Evolutionary conservation across 768 basidiomycete species (phyloP), one percentile per base, ranked within the genome.

Genomic region (Suillus americanus): DNA sequence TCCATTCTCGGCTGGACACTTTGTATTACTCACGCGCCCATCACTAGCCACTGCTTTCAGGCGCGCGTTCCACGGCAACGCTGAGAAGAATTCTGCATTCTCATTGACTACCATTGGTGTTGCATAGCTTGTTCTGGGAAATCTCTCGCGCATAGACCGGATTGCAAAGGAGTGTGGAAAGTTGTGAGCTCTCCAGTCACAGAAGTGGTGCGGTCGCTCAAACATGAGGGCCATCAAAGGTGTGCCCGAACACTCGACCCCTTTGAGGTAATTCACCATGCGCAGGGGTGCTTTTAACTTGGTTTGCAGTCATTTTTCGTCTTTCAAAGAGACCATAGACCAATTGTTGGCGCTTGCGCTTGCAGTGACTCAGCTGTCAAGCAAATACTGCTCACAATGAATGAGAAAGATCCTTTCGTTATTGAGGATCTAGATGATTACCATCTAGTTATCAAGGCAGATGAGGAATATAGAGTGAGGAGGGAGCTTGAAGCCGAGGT

Each of bases 341-440:
- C 13, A n/a, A 30, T 23, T 45, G 28, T 48, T 60, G 23, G 68
- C 35, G n/a, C n/a, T 65, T 35, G 20, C 14, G 25, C 50, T 35
- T 30, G 41, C 70, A 94, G 94, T 72, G 94, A 95, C 74, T 87
- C 92, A 2, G 93, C 92, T 1, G 94, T 95, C 65, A 95, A 95
- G 76, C 92, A 94, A 73, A 93, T 95, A 62, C 81, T 95, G 41
- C 80, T 94, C 60, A 79, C 86, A 40, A 86, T 95, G 88, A 91
- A 95, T 72, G 91, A 94, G 71, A 88, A 84, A 71, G 81, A 85
- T 10, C 85, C 82, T 62, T 95, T 95, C 74, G 89, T 95, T 67
- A 91, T 95, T 65, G 90, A 94, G 69, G 94, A 95, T 70, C 75
- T 95, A 30, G 94, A 95, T 72, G 91, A 94, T 69, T 84, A 86